Base-by-base conservation (phyloP, 1,284 basidiomycete species). In the Ganoderma resinaceum region DNA sequence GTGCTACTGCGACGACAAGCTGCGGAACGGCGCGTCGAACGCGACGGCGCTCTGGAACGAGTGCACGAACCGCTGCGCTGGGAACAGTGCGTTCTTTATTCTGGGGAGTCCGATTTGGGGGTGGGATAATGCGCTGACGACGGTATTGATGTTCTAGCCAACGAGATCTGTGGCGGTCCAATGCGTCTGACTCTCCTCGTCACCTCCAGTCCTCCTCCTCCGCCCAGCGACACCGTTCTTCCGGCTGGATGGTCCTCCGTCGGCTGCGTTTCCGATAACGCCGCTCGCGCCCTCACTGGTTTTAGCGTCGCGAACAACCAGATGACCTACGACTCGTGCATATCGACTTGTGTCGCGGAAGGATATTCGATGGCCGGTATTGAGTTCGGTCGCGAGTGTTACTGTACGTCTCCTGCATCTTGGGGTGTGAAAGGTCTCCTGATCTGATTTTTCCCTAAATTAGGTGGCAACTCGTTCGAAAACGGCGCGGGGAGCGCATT, bases 1-100 rank as follows among this genome's bases (percentile, higher is more conserved):
- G 68, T 77, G 76, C 74, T 77, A 76, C 71, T 77, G 76, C 65
- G 76, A 75, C 62, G 71, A 74, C 72, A 55, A 67, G 59, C 73
- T 77, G 67, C 68, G 69, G 38, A 76, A 76, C 64, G 75, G 72
- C 65, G 76, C 76, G 53, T 68, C 73, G 53, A 68, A 57, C 55
- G 70, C 57, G 46, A 70, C 72, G 35, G 72, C 75, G 59, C 59
- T 62, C 37, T 73, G 68, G 72, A 68, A 70, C 61, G 63, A 75
- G 65, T 77, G 76, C 76, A 73, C 18, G 61, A 74, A 70, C 58
- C 63, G 67, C 49, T 77, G 76, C 57, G 72, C 70, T 35, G 74
- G 72, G 29, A 75, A 76, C 72, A 64, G 74, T 76, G 52, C 69
- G 75, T 75, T 3, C 37, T 40, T 14, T 16, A 42, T 46, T 14